Evolutionary conservation across 352 stramenopile genomes (phyloP), one percentile per base, ranked within the genome.

Genomic region (Phytophthora constricta): DNA sequence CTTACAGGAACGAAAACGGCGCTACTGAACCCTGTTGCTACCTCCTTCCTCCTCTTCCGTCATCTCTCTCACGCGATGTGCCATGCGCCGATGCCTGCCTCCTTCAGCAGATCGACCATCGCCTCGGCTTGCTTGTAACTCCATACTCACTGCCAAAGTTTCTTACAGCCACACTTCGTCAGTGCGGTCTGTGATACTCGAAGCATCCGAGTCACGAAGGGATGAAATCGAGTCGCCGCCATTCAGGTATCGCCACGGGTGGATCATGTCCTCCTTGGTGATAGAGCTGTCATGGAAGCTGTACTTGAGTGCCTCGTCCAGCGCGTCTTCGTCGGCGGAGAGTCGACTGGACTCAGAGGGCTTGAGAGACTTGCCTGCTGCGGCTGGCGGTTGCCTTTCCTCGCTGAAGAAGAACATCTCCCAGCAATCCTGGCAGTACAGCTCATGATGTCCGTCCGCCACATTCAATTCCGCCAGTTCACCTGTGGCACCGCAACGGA

Each of bases 381-480:
- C 53, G 22, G n/a, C 54, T 5, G 63, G 58, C 8, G 66, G 72
- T 26, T 63, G 39, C 5, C 63, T 55, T 17, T 81, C 71, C 42
- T 90, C 81, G 58, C 65, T 84, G 70, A 80, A 89, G 63, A 91
- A 93, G 47, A 88, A 89, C 46, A 90, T 48, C 39, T 91, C 85
- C 79, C 82, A 93, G 64, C 85, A 93, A 27, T 93, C 83, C 66
- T 87, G 75, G 62, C 85, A 93, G 62, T 86, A 90, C 16, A 85
- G 64, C 34, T 90, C 77, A 28, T 71, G 68, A 11, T 72, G 68
- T 16, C 73, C 68, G 34, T 69, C 64, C 16, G 80, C 79, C 23
- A 89, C 54, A 19, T 82, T 68, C 22, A 93, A 46, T 23, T 91
- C 83, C 16, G 74, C 82, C 10, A 90, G 69, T 26, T 89, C 83